Conservation (phyloP, 257 asterid genomes). For the Plectranthus barbatus region DNA sequence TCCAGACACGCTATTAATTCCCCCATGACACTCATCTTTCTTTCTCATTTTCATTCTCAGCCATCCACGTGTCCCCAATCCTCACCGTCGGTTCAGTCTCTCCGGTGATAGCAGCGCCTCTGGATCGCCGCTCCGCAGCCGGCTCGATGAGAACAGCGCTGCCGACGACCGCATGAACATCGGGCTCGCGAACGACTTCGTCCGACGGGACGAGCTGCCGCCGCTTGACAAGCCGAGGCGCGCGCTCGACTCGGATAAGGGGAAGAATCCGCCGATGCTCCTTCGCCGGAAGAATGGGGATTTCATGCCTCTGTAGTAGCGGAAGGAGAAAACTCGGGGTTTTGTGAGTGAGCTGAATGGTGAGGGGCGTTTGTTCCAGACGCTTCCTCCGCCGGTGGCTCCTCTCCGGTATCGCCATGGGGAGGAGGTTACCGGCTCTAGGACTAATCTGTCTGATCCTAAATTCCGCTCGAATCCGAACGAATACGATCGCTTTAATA, state of each 20-base stretch:
- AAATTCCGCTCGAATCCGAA: conserved; percentile 84
- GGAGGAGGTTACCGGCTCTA: conserved; percentile 75
- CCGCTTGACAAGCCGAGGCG: too few species aligned
- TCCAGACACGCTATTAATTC: conserved; percentile 37
- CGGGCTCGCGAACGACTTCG: conserved; percentile 89
- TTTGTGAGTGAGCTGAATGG: conserved; percentile 72
- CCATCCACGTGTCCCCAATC: conserved; percentile 49
- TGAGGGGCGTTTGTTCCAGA: conserved; percentile 83
- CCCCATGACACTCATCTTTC: conserved; percentile 11
- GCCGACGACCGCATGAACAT: conserved; percentile 81
- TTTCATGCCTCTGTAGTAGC: conserved; percentile 83
- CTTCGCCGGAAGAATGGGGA: conserved; percentile 87
- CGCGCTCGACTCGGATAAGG: conserved; percentile 66
- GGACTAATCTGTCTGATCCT: conserved; percentile 67
- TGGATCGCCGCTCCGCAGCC: conserved; percentile 93
- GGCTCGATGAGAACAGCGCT: too few species aligned
- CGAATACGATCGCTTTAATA: conserved; percentile 81
- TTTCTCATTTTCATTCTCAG: not conserved
- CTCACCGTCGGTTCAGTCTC: conserved; percentile 66
- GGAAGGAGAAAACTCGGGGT: conserved; percentile 74
- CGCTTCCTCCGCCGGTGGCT: conserved; percentile 44
- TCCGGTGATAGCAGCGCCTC: conserved; percentile 94
- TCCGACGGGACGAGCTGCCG: conserved; percentile 58
- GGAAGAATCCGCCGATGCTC: conserved; percentile 56
- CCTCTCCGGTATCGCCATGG: conserved; percentile 83